These are phyloP conservation scores for Cladosporium austrohemisphaericum DNA, from an alignment of 2,329 filamentous ascomycete genomes.

Conservation along the genomic window DNA sequence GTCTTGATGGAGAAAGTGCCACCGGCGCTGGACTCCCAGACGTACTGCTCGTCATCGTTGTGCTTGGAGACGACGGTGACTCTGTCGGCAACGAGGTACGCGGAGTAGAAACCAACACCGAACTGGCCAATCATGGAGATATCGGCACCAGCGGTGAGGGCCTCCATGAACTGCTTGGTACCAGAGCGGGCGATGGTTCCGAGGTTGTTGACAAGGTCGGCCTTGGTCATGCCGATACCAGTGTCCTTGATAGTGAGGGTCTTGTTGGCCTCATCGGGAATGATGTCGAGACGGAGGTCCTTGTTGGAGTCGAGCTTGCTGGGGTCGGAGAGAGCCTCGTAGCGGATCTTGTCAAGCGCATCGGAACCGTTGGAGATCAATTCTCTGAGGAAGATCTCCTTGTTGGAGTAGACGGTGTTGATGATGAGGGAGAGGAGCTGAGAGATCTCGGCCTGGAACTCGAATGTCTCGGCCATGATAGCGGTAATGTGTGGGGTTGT, in stretches of 20 bases:
- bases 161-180: slow-evolving; percentile 99
- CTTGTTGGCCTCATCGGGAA: slow-evolving; percentile 95
- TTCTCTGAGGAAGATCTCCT: slow-evolving; percentile 99
- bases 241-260: slow-evolving; percentile 95
- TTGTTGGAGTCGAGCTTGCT: slow-evolving; percentile 96
- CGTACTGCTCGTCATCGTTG: slow-evolving; percentile 99
- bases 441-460: slow-evolving; percentile 99
- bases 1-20: slow-evolving; percentile 91
- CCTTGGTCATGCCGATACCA: slow-evolving; percentile 99
- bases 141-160: slow-evolving; percentile 93
- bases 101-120: slow-evolving; percentile 99
- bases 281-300: slow-evolving; percentile 98
- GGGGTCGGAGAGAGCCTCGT: slow-evolving; percentile 95
- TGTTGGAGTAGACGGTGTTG: slow-evolving; percentile 99
- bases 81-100: slow-evolving; percentile 96
- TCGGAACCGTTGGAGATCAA: slow-evolving; percentile 97
- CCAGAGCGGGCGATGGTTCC: slow-evolving; percentile 98
- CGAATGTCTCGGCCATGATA: slow-evolving; percentile 94
- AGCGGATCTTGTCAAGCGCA: slow-evolving; percentile 99
- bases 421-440: slow-evolving; percentile 99
- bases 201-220: slow-evolving; percentile 99
- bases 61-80: slow-evolving; percentile 96
- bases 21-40: slow-evolving; percentile 97
- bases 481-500: slow-evolving; percentile 23
- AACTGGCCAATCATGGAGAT: slow-evolving; percentile 99